phyloP scores from a whole-genome alignment of 2,329 filamentous ascomycete species.

The Aureobasidium sp. region DNA sequence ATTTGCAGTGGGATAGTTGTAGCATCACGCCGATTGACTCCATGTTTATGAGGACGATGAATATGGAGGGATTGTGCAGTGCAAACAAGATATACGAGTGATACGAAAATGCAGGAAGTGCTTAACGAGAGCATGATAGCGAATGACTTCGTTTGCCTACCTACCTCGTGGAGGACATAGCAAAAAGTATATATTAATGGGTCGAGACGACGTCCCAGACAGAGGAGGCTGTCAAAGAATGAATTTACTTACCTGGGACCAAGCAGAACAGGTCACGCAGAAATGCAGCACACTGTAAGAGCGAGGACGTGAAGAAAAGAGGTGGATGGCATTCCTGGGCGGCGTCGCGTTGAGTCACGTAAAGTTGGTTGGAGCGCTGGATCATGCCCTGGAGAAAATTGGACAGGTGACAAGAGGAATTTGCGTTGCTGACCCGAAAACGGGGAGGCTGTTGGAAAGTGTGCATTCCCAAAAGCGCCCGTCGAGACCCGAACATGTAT shows the following conservation, averaged over 20 bases:
- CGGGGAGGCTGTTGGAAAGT: constrained; percentile 8
- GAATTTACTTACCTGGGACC: constrained; percentile 1
- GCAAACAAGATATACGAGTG: not conserved
- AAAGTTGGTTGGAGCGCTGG: not conserved
- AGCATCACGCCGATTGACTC: not conserved
- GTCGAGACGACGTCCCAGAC: not conserved
- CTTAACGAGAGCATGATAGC: constrained; percentile 1
- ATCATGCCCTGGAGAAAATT: not conserved
- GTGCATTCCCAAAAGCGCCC: not conserved
- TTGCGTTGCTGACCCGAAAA: constrained; percentile 4
- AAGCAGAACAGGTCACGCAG: constrained; percentile 9
- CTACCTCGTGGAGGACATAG: not conserved
- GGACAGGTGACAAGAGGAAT: constrained; percentile 12
- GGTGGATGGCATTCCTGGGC: constrained; percentile 9
- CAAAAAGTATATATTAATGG: not conserved
- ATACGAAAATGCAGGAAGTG: not conserved
- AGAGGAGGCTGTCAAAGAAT: constrained; percentile 16
- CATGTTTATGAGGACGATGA: constrained; percentile 1
- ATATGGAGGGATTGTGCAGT: constrained; percentile 3
- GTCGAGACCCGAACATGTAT: constrained; percentile 6
- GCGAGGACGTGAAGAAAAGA: constrained; percentile 4
- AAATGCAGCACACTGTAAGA: constrained; percentile 11
- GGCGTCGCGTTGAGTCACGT: constrained; percentile 12
- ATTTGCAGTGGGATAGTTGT: not conserved
- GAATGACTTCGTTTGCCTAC: not conserved